phyloP scores from a whole-genome alignment of 2,329 filamentous ascomycete genomes.

The Pseudogymnoascus sp. region DNA sequence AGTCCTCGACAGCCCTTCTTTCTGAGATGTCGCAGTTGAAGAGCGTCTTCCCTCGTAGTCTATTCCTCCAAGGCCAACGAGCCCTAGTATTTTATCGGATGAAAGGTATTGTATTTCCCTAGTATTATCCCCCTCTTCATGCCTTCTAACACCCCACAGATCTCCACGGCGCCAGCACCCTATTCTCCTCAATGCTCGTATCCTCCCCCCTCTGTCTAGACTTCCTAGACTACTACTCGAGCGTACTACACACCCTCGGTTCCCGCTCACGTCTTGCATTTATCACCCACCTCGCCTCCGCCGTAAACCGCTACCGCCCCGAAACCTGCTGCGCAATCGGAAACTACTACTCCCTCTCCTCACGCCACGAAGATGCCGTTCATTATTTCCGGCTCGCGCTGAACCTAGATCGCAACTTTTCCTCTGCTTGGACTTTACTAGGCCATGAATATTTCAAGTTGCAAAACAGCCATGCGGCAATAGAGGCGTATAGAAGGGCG shows the following conservation, averaged over 20 bases:
- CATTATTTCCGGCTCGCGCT: constrained; percentile 26
- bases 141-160: neutral
- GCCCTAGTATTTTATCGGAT: neutral
- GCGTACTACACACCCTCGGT: neutral
- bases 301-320: neutral
- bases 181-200: neutral
- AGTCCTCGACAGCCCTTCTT: neutral
- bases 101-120: neutral
- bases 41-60: neutral
- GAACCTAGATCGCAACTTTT: neutral
- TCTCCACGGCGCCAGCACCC: neutral
- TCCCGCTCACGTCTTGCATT: neutral
- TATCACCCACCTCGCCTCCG: neutral
- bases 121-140: no score
- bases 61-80: neutral
- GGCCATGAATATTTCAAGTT: neutral
- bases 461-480: neutral
- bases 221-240: neutral
- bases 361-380: constrained; percentile 47
- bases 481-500: neutral
- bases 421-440: neutral
- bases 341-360: neutral
- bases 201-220: neutral
- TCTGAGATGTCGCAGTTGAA: neutral
- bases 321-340: neutral